phyloP scores from a whole-genome alignment of 805 yeast genomes.

The Brettanomyces custersianus region DNA sequence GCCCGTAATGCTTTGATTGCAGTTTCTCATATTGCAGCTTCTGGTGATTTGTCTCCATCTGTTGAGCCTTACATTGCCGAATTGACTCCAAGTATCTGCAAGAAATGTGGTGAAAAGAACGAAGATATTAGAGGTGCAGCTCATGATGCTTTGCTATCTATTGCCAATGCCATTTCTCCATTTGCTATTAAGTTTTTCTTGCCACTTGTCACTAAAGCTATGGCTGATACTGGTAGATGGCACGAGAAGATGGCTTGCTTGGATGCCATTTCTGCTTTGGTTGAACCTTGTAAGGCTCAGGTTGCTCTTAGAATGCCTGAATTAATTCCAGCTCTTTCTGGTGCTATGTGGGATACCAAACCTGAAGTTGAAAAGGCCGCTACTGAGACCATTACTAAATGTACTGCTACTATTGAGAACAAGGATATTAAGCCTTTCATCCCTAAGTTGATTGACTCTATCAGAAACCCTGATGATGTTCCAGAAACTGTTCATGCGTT shows the following conservation, averaged over 20 bases:
- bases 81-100: conserved; percentile 60
- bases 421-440: conserved; percentile 99
- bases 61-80: conserved; percentile 93
- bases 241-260: conserved; percentile 92
- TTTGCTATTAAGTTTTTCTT: conserved; percentile 83
- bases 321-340: conserved; percentile 95
- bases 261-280: conserved; percentile 77
- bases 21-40: conserved; percentile 74
- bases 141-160: conserved; percentile 62
- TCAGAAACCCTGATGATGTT: conserved; percentile 92
- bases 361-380: conserved; percentile 96
- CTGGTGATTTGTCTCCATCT: conserved; percentile 72
- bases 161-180: conserved; percentile 83
- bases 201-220: conserved; percentile 66
- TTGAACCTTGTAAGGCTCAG: conserved; percentile 91
- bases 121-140: conserved; percentile 68
- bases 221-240: conserved; percentile 83
- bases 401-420: conserved; percentile 97
- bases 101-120: conserved; percentile 87
- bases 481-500: conserved; percentile 98
- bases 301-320: conserved; percentile 99
- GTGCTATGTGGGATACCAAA: conserved; percentile 99
- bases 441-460: conserved; percentile 94
- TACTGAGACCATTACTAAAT: conserved; percentile 87
- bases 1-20: conserved; percentile 80